Conservation (phyloP, 2,329 filamentous ascomycete genomes). For the Scleromitrula shiraiana region DNA sequence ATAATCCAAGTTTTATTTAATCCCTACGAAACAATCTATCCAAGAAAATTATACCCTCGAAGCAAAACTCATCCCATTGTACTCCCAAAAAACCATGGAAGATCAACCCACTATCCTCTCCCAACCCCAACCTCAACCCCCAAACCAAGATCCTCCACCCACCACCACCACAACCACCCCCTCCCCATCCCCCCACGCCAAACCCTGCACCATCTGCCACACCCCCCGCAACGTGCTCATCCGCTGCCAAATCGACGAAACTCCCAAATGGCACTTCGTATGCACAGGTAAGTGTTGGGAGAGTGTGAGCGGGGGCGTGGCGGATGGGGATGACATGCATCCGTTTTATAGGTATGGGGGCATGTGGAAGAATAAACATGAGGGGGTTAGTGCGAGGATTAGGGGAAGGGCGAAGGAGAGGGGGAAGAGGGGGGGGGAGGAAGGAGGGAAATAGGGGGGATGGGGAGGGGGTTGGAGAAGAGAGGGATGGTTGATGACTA, state of each 20-base stretch:
- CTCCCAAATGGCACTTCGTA: conserved; percentile 14
- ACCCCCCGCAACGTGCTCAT: conserved; percentile 12
- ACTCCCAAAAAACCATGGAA: too few species aligned
- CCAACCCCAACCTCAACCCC: not conserved
- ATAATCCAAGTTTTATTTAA: too few species aligned
- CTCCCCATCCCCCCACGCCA: conserved; percentile 10
- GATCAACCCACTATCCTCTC: not conserved
- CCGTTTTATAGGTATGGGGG: conserved; percentile 14
- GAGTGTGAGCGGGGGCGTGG: conserved; percentile 1
- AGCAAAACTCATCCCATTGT: not conserved
- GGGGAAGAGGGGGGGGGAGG: conserved; percentile 7
- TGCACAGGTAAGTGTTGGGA: conserved; percentile 10
- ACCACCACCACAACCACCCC: not conserved
- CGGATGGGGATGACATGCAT: conserved; percentile 9
- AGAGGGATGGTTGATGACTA: not conserved
- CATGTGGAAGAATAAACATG: conserved; percentile 19
- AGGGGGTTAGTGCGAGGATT: conserved; percentile 16
- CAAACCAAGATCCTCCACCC: not conserved
- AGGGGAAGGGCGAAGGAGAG: conserved; percentile 14
- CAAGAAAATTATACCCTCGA: too few species aligned
- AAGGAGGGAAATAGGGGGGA: not conserved
- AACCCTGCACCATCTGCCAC: conserved; percentile 13
- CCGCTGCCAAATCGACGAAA: conserved; percentile 15
- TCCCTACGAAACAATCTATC: too few species aligned
- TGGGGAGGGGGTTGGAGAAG: not conserved